phyloP scores from a whole-genome alignment of 805 yeast genomes.

The Cyberlindnera veronae region DNA sequence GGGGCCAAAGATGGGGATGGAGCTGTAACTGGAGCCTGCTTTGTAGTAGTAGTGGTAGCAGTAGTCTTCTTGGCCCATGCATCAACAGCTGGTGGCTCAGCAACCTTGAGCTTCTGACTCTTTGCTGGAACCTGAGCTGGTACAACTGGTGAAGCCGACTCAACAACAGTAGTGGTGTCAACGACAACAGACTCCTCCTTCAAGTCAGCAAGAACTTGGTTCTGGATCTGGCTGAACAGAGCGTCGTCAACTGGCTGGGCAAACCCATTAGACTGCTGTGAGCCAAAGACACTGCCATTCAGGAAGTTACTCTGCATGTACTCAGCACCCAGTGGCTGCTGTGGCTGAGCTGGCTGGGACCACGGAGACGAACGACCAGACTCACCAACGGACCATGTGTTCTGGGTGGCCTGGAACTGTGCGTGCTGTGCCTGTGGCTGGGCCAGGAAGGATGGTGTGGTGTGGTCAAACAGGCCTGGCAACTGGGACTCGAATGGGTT shows the following conservation, averaged over 20 bases:
- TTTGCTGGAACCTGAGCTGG: too few relatives aligned
- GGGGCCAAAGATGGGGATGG: conserved; percentile 2
- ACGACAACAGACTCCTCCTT: conserved; percentile 26
- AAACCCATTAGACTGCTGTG: too few relatives aligned
- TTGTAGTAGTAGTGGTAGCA: not conserved
- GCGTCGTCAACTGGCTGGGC: conserved; percentile 21
- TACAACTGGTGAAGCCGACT: too few relatives aligned
- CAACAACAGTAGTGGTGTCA: too few relatives aligned
- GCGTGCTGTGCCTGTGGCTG: conserved; percentile 12
- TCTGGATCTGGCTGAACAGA: conserved; percentile 37
- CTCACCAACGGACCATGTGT: conserved; percentile 10
- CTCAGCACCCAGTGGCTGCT: conserved; percentile 7
- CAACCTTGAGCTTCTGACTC: too few relatives aligned
- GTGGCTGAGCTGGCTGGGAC: conserved; percentile 13
- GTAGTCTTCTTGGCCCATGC: not conserved
- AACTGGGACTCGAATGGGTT: conserved; percentile 10
- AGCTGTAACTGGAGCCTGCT: conserved; percentile 1
- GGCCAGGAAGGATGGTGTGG: conserved; percentile 10
- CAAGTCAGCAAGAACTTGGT: conserved; percentile 39
- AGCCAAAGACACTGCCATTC: conserved; percentile 4
- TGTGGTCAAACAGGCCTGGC: conserved; percentile 10
- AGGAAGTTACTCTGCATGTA: conserved; percentile 4
- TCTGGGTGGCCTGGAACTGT: conserved; percentile 19
- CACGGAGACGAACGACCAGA: conserved; percentile 23
- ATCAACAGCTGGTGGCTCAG: conserved; percentile 1